Evolutionary conservation across 1,284 basidiomycete genomes (phyloP).

Genomic region (Tylopilus sp.): DNA sequence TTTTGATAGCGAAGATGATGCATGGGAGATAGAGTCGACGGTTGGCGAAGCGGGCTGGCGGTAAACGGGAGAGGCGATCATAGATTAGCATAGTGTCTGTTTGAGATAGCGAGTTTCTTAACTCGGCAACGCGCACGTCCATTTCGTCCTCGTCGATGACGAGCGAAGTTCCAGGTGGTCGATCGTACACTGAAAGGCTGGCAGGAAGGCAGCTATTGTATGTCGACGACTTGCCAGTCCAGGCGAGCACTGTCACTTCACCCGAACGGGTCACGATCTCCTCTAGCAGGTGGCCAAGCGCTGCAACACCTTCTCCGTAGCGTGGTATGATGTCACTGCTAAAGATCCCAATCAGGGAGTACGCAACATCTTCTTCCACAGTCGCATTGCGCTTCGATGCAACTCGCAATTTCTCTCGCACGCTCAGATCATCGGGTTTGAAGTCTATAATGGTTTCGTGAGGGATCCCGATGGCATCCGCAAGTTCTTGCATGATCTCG

Average conservation of each 20-base stretch:
- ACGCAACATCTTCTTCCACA: slow-evolving; percentile 16
- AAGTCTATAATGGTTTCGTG: slow-evolving; percentile 11
- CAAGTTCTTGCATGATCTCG: slow-evolving; percentile 16
- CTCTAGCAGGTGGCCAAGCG: neutral
- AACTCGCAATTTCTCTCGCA: slow-evolving; percentile 14
- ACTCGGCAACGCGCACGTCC: neutral
- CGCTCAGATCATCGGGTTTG: slow-evolving; percentile 6
- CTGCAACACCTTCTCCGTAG: slow-evolving; percentile 14
- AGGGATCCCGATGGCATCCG: slow-evolving; percentile 7
- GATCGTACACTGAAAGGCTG: slow-evolving; percentile 8
- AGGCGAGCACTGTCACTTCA: slow-evolving; percentile 16
- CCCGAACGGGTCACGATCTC: slow-evolving; percentile 15
- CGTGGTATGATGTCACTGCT: slow-evolving; percentile 12
- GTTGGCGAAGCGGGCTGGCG: neutral
- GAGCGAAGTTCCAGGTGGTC: neutral
- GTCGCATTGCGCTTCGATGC: slow-evolving; percentile 12
- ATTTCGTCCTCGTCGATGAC: neutral
- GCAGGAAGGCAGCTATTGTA: slow-evolving; percentile 17
- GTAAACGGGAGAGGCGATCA: neutral
- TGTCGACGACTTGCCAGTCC: slow-evolving; percentile 12
- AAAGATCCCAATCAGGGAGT: slow-evolving; percentile 18
- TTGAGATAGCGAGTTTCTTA: neutral
- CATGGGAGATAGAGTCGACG: neutral
- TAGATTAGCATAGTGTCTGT: neutral
- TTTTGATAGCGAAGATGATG: neutral